These are phyloP conservation scores for Aspergillus heteromorphus DNA, from an alignment of 495 filamentous ascomycete species.

Conservation along the genomic window DNA sequence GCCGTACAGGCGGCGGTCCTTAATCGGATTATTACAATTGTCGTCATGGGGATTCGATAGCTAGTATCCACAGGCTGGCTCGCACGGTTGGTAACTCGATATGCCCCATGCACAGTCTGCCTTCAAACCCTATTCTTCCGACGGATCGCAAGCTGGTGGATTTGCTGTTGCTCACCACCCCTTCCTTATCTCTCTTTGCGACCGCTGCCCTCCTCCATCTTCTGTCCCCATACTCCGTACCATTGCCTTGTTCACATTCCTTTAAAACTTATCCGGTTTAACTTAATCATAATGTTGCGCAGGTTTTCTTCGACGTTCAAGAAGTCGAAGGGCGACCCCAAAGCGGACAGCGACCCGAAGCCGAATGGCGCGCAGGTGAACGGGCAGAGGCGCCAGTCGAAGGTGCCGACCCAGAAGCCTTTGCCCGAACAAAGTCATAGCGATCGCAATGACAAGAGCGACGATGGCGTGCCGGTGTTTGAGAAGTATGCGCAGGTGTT, in stretches of 20 bases:
- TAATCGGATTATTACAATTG: slow-evolving; percentile 11
- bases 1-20: not conserved
- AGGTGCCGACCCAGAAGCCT: slow-evolving; percentile 29
- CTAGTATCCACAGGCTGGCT: slow-evolving; percentile 9
- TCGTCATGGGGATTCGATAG: slow-evolving; percentile 11
- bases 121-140: slow-evolving; percentile 9
- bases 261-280: slow-evolving; percentile 11
- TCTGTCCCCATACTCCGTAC: slow-evolving; percentile 12
- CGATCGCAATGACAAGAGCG: slow-evolving; percentile 23
- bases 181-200: slow-evolving; percentile 2
- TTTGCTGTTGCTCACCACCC: not conserved
- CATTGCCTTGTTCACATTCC: not conserved
- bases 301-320: slow-evolving; percentile 50
- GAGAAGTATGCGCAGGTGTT: slow-evolving; percentile 59
- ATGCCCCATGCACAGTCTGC: not conserved
- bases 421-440: slow-evolving; percentile 18
- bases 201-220: slow-evolving; percentile 2
- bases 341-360: slow-evolving; percentile 31
- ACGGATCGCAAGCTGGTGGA: not conserved
- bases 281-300: slow-evolving; percentile 39
- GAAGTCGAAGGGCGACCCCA: slow-evolving; percentile 34
- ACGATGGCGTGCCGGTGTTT: slow-evolving; percentile 48
- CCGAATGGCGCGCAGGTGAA: slow-evolving; percentile 26
- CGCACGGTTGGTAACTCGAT: not conserved
- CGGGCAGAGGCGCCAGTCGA: slow-evolving; percentile 37